Evolutionary conservation across 306 rosid genomes (phyloP), one percentile per base, ranked within the genome.

Genomic region (Trifolium dubium): DNA sequence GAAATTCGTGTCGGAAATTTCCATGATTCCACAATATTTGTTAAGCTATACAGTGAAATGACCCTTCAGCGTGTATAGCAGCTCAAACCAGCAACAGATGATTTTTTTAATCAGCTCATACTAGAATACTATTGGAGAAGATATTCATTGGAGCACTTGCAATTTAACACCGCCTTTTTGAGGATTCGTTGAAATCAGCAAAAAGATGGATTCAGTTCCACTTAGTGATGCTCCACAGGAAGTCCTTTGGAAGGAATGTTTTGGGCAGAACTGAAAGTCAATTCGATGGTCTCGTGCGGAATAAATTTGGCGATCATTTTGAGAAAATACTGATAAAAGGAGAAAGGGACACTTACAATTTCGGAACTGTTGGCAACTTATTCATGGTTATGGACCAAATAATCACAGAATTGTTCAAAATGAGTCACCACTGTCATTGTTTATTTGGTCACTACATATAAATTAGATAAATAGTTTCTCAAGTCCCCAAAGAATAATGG

Each of bases 401-500:
- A 49, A 13, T 80, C 30, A 35, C 70, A 0, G 44, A 29, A 39
- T 63, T 69, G 47, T 69, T 43, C 69, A 63, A 75, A 69, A 63
- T 34, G 68, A 62, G 41, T 69, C 37, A 10, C 50, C 47, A 29
- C 47, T 40, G 14, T 9, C 54, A 53, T 40, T n/a, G 53, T 39
- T 51, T 62, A 69, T 75, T 74, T 63, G 73, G 69, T 80, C 73
- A 12, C 63, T 61, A 35, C 50, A 56, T 79, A 46, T 55, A 59
- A 69, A 46, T 49, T 29, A 50, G 76, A 59, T 77, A 68, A 34
- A 55, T 62, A 64, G 67, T 53, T 75, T 69, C 46, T 40, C 18
- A 23, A 63, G 63, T 55, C 73, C 73, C 68, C 62, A 5, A 59
- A 49, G 66, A 67, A 6, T 50, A 31, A 40, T 11, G 49, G 51